Evolutionary conservation across 768 basidiomycete species (phyloP).

Genomic region (Galerina sulciceps): DNA sequence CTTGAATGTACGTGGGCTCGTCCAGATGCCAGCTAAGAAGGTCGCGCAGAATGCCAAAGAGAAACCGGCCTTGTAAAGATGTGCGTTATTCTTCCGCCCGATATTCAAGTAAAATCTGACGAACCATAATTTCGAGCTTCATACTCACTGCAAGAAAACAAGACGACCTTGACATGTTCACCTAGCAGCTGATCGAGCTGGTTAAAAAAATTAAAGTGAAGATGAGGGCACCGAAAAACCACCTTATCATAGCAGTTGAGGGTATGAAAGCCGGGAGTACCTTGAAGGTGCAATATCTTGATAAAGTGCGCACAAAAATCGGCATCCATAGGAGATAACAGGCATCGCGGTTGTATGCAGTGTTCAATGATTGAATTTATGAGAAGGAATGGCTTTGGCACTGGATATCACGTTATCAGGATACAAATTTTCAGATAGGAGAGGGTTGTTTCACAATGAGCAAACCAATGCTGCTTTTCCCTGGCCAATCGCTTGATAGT

Average conservation of each 20-base stretch:
- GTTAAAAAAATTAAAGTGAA: neutral
- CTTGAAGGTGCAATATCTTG: conserved; percentile 82
- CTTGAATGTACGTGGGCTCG: conserved; percentile 71
- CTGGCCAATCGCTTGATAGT: conserved; percentile 77
- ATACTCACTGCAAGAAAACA: conserved; percentile 95
- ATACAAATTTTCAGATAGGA: neutral
- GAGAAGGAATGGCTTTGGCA: conserved; percentile 51
- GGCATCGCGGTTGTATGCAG: conserved; percentile 89
- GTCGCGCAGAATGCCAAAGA: conserved; percentile 78
- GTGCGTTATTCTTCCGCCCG: conserved; percentile 5
- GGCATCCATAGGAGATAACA: conserved; percentile 97
- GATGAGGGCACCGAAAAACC: neutral
- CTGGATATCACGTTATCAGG: conserved; percentile 27
- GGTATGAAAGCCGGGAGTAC: conserved; percentile 90
- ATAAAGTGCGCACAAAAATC: conserved; percentile 93
- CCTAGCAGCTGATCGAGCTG: conserved; percentile 70
- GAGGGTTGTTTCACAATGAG: conserved; percentile 48
- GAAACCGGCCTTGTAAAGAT: conserved; percentile 74
- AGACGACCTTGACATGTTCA: conserved; percentile 79
- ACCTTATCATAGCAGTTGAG: conserved; percentile 86
- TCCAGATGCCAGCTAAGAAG: conserved; percentile 80
- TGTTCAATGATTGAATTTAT: conserved; percentile 78
- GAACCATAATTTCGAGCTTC: conserved; percentile 94
- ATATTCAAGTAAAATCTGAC: conserved; percentile 16
- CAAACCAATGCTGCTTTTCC: conserved; percentile 86